Base-by-base conservation (phyloP, 768 basidiomycete genomes). In the Pleurotus pulmonarius region DNA sequence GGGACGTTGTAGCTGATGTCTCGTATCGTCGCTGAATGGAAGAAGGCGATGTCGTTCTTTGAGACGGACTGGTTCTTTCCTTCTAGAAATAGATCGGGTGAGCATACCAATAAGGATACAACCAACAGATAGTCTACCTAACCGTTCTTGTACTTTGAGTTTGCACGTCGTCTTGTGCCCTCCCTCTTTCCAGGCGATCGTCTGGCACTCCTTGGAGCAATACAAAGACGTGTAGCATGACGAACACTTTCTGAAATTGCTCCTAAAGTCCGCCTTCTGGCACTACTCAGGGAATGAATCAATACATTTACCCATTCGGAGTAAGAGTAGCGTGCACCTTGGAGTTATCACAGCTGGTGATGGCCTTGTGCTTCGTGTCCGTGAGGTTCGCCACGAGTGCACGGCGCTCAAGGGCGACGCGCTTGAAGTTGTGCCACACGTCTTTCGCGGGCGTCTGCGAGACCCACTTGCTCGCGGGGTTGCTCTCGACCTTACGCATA, bases 171-270 rank as follows among this genome's bases (percentile, higher is more conserved):
- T 59, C 57, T 66, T 70, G 61, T 75, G 73, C 8, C 70, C 69
- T 25, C 65, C 70, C 49, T 70, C 67, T 41, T 74, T 73, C 73
- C 73, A 73, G 2, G 69, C 70, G 3, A 58, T 49, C 3, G 61
- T 60, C 56, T 74, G 73, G 53, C 74, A 75, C 56, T 74, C 72
- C 52, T 71, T 71, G 1, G 73, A 75, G 56, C 74, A 75, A 59
- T 75, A 75, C 11, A 72, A 60, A 3, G 73, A 73, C 7, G 62
- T 67, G 5, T 65, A 64, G 59, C 74, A 74, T 4, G 64, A 66
- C 4, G 63, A 60, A 53, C 73, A 76, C 44, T 70, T 69, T 41
- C 64, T 61, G 59, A 76, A 70, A 13, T 64, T 67, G 48, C 71
- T 70, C 57, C 68, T 72, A 3, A 55, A 58, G 24, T 71, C 70